Base-by-base conservation (phyloP, 495 filamentous ascomycete species). In the Stereocaulon alpinum region DNA sequence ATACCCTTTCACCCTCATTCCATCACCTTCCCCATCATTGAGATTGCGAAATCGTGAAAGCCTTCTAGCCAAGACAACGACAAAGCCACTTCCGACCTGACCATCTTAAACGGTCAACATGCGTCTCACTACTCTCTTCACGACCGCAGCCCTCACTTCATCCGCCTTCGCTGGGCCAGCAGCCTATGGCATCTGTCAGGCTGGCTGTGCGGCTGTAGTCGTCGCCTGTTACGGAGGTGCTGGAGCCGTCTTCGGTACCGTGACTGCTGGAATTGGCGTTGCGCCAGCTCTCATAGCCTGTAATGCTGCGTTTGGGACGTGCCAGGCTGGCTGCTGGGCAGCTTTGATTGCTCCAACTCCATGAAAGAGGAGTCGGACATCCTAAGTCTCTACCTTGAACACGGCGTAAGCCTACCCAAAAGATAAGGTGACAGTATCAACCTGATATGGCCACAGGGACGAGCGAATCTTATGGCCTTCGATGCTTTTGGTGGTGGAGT, bases 171-270 rank as follows among this genome's bases (percentile, higher is more conserved):
- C 75, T 1, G 74, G 74, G 11, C 71, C 74, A 2, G 30, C 60
- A 9, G 71, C 63, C 18, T 79, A 81, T 55, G 77, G 73, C 0
- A 56, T 76, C 17, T 82, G 79, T 47, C 77, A 82, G 61, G 70
- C 71, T 0, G 79, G 78, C 4, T 82, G 80, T 50, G 64, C 77
- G 0, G 55, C 54, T 0, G 63, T 82, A 0, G 77, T 77, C 0
- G 74, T 73, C 68, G 77, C 78, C 0, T 82, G 80, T 59, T 82
- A 82, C 58, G 14, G 56, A 2, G 78, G 75, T n/a, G 80, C 73
- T 4, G 78, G 80, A 0, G 66, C 63, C 34, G 74, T 72, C 3
- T 82, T 69, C 70, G 76, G 76, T 24, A 24, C 24, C 4, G 74
- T 74, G 10, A 77, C 72, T 11, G 17, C 66, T 0, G 77, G 69